phyloP scores from a whole-genome alignment of 2,329 filamentous ascomycete genomes.

The Fusarium chaquense region DNA sequence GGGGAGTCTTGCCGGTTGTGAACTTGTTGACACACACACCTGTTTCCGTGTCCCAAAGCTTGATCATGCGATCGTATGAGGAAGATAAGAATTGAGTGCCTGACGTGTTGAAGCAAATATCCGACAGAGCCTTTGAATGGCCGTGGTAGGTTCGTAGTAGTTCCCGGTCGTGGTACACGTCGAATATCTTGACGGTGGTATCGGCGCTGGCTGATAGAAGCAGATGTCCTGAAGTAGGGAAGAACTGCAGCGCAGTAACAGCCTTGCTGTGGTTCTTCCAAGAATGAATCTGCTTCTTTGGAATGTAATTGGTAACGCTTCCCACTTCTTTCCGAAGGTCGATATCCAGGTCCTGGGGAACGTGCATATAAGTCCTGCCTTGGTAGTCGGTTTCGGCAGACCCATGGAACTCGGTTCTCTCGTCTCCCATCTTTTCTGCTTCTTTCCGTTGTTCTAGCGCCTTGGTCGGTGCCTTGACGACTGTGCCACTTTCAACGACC shows the following conservation, averaged over 20 bases:
- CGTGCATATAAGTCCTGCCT: constrained; percentile 96
- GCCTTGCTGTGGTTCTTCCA: constrained; percentile 89
- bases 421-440: constrained; percentile 71
- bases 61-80: constrained; percentile 95
- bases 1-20: constrained; percentile 93
- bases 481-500: constrained; percentile 72
- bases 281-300: constrained; percentile 91
- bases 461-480: constrained; percentile 67
- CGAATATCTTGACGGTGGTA: constrained; percentile 91
- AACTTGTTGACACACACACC: constrained; percentile 89
- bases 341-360: constrained; percentile 89
- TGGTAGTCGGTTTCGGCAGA: constrained; percentile 89
- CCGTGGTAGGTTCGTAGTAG: constrained; percentile 91
- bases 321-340: constrained; percentile 85
- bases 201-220: constrained; percentile 92
- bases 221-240: constrained; percentile 88
- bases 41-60: constrained; percentile 98
- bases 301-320: constrained; percentile 88
- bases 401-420: constrained; percentile 91
- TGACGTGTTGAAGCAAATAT: constrained; percentile 85
- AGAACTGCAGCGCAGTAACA: constrained; percentile 89
- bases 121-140: constrained; percentile 89
- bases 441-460: constrained; percentile 68
- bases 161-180: constrained; percentile 90
- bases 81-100: constrained; percentile 90